Base-by-base conservation (phyloP, 768 basidiomycete species). In the Inosperma sp. region DNA sequence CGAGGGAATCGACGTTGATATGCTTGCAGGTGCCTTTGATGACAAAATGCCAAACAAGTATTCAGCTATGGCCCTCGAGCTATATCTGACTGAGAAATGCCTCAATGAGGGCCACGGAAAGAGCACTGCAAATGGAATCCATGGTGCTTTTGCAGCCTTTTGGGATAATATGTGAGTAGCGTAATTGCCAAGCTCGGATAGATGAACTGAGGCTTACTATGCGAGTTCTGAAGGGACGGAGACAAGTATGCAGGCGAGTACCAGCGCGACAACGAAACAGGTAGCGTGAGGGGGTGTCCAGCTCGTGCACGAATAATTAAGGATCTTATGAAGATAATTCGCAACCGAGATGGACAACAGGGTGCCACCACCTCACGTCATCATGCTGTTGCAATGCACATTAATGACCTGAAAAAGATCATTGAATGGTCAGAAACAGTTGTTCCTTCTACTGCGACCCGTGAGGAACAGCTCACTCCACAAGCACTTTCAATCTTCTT, bases 301-400 rank as follows among this genome's bases (percentile, higher is more conserved):
- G 66, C 65, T 0, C 47, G 61, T 1, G 63, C 62, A 0, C 41
- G 39, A 19, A 53, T 56, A 17, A 61, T 70, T 1, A 50, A 58
- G 8, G 45, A 54, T 1, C 22, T 69, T 5, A 36, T 68, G 5
- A 59, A 63, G 25, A 56, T 58, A 0, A 37, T 68, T 37, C 66
- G 64, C 54, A 63, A 21, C 52, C 58, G 40, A 12, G 55, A 7
- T 37, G 55, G 26, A 29, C 50, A 2, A 16, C 58, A 63, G 30
- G 63, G 60, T 0, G 59, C 49, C 10, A 49, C 58, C 12, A 56
- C 57, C 22, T 59, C 52, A 3, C 62, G 62, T 2, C 52, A 61
- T 27, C 69, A 73, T 53, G 68, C 66, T 1, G 58, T 65, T 17
- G 65, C 66, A 2, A 68, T 67, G 41, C 56, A 59, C n/a, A 56